phyloP scores from a whole-genome alignment of 2,329 filamentous ascomycete species.

The Fonsecaea pugnacius region DNA sequence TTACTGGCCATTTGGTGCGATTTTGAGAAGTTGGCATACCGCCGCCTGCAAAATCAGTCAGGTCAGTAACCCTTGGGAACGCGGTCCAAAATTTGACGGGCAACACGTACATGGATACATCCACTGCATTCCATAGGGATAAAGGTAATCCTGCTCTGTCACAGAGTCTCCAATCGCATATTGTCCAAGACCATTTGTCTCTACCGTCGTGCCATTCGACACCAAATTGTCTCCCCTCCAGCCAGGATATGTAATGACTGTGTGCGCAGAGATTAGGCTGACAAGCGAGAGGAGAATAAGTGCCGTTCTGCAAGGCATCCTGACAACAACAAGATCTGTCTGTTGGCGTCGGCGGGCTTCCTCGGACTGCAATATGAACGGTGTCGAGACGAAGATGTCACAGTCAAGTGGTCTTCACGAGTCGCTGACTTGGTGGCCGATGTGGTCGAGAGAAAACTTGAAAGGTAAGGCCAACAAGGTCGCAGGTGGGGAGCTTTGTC shows the following conservation, averaged over 20 bases:
- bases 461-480: constrained; percentile 23
- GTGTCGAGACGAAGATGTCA: constrained; percentile 21
- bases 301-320: constrained; percentile 29
- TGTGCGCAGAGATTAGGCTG: constrained; percentile 60
- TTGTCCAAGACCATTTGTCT: constrained; percentile 54
- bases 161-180: constrained; percentile 37
- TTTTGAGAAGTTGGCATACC: constrained; percentile 78
- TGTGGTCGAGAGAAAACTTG: constrained; percentile 8
- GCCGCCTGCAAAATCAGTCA: constrained; percentile 65
- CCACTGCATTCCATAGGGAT: constrained; percentile 93
- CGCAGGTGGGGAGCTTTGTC: constrained; percentile 19
- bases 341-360: neutral
- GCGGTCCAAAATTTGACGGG: constrained; percentile 9
- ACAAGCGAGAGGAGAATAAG: constrained; percentile 45
- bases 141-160: constrained; percentile 55
- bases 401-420: constrained; percentile 30
- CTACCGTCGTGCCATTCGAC: constrained; percentile 66
- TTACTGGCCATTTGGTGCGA: constrained; percentile 87
- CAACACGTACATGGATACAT: constrained; percentile 80
- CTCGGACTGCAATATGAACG: neutral
- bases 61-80: constrained; percentile 12
- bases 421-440: constrained; percentile 11
- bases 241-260: constrained; percentile 82
- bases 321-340: constrained; percentile 1
- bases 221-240: constrained; percentile 86